Evolutionary conservation across 495 filamentous ascomycete species (phyloP), one percentile per base, ranked within the genome.

Genomic region (Aspergillus panamensis): DNA sequence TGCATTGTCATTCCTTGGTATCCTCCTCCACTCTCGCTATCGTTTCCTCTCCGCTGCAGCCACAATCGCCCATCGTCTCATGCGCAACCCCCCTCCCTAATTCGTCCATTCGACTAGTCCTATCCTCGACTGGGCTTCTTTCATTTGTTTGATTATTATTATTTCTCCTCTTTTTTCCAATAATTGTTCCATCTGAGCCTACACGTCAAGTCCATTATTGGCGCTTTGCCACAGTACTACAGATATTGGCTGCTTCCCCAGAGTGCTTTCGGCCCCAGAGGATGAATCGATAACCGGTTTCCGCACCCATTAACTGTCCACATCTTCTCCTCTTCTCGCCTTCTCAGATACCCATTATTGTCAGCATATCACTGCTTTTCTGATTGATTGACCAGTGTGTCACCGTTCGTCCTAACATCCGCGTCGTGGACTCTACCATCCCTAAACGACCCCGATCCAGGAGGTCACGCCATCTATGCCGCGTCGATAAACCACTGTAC

Each of bases 21-120:
- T 53, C 43, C 35, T 48, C 53, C 40, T 52, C 42, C 51, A 44
- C 30, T 51, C 59, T 45, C 21, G 33, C 54, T 57, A 51, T 49
- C 51, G 39, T 47, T 39, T 57, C 59, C 59, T 42, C 59, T 56
- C 57, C 45, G 48, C 51, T 59, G 58, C 62, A 65, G 63, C 63
- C 60, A 66, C 63, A 66, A 62, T 62, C 64, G 53, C 53, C 14
- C 51, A 37, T 52, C 47, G 43, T 53, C 57, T 49, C 58, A 54
- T 50, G 55, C 55, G 54, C 49, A 47, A 51, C 19, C 42, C 50
- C 48, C 56, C 39, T 52, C 56, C 33, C 21, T 43, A 51, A 59
- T 51, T 35, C 55, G 48, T 48, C 61, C 52, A 50, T 48, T 48
- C 48, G 57, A 59, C 57, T 29, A 42, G 29, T 58, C 55, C 48